Evolutionary conservation across 2,329 filamentous ascomycete species (phyloP), one percentile per base, ranked within the genome.

Genomic region (Beauveria caledonica): DNA sequence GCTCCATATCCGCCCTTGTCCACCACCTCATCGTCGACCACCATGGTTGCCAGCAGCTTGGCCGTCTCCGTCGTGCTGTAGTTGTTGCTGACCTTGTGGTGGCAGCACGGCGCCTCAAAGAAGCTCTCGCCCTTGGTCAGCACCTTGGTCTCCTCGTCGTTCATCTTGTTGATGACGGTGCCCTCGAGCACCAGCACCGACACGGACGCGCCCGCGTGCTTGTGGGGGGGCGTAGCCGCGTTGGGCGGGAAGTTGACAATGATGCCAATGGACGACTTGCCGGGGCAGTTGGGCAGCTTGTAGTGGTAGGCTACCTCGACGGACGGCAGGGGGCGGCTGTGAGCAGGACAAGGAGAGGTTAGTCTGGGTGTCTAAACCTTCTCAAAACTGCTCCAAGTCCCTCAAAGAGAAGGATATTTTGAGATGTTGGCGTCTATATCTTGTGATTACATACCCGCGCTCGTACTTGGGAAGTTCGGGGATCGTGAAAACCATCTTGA

Each of bases 111-210:
- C 27, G 63, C 63, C 60, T 67, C 66, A 55, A 62, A 66, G 58
- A 63, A 67, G 44, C 60, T 64, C 11, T 65, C 66, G 6, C 66
- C 66, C 11, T 62, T 57, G 23, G 48, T 55, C 40, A 65, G 65
- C 9, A 68, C 63, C 21, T 58, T 50, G 3, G 66, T 62, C 5
- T 63, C 63, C 17, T 60, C 61, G 46, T 63, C 56, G 45, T 66
- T 66, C 66, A 68, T 68, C 60, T 66, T 64, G 65, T 66, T 68
- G 21, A 67, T 61, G 11, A 68, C 45, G 9, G 59, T 51, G 29
- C 66, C 66, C 25, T 64, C 54, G 48, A 66, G 57, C n/a, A 65
- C 62, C 19, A 54, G 52, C 5, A 60, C 66, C 6, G 59, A 54
- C 40, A 66, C 60, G 8, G 65, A 60, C 15, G 66, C 66, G 19